These are phyloP conservation scores for Fusarium newnesense DNA, from an alignment of 2,329 filamentous ascomycete species.

Conservation along the genomic window DNA sequence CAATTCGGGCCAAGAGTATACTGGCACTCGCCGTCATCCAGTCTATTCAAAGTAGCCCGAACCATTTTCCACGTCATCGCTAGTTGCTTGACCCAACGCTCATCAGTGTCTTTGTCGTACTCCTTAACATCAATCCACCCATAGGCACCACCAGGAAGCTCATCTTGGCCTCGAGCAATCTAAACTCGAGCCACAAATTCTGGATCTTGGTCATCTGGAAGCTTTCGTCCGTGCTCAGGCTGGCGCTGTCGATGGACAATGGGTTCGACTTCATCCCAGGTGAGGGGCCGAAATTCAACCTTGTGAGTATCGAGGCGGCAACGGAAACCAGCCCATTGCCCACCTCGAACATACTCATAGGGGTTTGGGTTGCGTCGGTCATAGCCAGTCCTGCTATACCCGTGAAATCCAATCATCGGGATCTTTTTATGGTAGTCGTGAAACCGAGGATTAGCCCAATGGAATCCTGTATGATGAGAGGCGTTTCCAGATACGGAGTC, in stretches of 20 bases:
- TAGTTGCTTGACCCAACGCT: neutral
- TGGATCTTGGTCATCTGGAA: accelerated
- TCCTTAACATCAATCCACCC: neutral
- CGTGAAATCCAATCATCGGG: neutral
- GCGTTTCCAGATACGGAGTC: accelerated
- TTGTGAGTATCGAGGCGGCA: accelerated
- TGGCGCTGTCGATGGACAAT: neutral
- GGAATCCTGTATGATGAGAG: neutral
- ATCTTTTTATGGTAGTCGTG: accelerated
- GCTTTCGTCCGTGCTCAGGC: too few relatives aligned
- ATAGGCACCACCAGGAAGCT: neutral
- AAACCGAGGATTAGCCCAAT: neutral
- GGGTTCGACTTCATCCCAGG: neutral
- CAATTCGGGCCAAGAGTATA: too few relatives aligned
- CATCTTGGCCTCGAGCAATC: neutral
- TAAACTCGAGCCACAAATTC: neutral
- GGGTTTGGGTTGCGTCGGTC: neutral
- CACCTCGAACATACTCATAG: neutral
- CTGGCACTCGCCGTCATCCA: too few relatives aligned
- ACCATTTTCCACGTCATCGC: neutral
- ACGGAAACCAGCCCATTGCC: neutral
- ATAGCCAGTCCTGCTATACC: neutral
- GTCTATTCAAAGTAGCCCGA: too few relatives aligned
- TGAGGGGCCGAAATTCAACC: neutral
- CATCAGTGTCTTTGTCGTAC: neutral